Base-by-base conservation (phyloP, 192 early-diverging fungal genomes). In the Phycomyces blakesleeanus region DNA sequence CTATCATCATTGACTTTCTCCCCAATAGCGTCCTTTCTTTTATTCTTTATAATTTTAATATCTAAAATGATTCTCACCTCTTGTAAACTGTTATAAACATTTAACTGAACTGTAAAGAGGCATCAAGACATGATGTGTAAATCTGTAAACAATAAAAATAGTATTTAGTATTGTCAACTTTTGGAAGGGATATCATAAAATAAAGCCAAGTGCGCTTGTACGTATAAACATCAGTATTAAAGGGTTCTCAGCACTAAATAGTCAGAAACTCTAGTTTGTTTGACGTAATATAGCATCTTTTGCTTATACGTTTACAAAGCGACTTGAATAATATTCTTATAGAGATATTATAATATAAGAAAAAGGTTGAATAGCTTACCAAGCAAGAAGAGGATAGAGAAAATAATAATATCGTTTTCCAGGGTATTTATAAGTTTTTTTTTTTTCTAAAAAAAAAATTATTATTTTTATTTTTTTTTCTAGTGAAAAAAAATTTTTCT, bases 261-360 rank as follows among this genome's bases (percentile, higher is more conserved):
- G 27, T 68, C 66, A 68, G 66, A 68, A 68, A 68, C 66, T 68
- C 66, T 68, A 68, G 66, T 68, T 68, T 68, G 66, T 68, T 68
- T 68, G 66, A 68, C 66, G 40, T 68, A 22, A 54, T 34, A 60
- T 42, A 66, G 40, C 64, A 66, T 66, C 64, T 34, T 59, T 59
- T 66, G 49, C 38, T 14, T 12, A 18, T 22, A 49, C 42, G 29
- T 7, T 34, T 7, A 34, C 3, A 2, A 7, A 7, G 29, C 29
- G n/a, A n/a, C n/a, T n/a, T n/a, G n/a, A n/a, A n/a, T n/a, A n/a
- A n/a, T n/a, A n/a, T n/a, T n/a, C n/a, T n/a, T n/a, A n/a, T n/a
- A n/a, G n/a, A n/a, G n/a, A n/a, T n/a, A n/a, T n/a, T 34, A 2
- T 34, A 34, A 7, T 51, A 40, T 47, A 9, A 39, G 21, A 7